Percentiles rank a stretch among this genome's conserved stretches.
Conservation (phyloP, 2,329 filamentous ascomycete genomes). For the Calonectria hongkongensis region DNA sequence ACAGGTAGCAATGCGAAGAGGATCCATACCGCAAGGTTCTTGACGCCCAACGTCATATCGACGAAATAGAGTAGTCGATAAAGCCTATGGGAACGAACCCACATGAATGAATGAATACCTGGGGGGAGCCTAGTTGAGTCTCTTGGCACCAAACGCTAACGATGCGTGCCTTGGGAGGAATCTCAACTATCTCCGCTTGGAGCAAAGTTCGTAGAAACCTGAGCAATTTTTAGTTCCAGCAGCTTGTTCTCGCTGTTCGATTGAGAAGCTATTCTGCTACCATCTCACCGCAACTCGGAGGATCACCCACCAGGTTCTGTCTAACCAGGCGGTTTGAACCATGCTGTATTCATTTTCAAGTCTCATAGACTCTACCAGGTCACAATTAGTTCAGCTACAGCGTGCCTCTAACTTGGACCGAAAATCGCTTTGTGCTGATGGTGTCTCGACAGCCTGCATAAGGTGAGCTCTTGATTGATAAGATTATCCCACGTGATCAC, state of each 20-base stretch:
- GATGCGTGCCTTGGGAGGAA: no score
- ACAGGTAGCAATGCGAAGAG: neutral
- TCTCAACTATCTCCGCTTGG: no score
- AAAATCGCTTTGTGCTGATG: no score
- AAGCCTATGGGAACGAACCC: neutral
- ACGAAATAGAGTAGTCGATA: slow-evolving; percentile 5
- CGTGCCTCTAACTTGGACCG: neutral
- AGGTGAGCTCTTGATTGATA: neutral
- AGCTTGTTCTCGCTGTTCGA: no score
- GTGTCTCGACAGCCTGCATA: no score
- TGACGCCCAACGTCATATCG: neutral
- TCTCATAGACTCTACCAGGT: neutral
- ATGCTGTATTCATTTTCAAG: neutral
- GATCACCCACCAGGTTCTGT: neutral
- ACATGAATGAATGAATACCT: neutral
- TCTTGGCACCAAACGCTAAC: neutral
- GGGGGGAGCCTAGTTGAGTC: slow-evolving; percentile 4
- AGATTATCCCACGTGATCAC: neutral
- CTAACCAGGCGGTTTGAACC: no score
- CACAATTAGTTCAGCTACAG: neutral
- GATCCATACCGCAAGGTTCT: neutral
- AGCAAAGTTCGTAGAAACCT: no score
- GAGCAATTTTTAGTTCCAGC: no score
- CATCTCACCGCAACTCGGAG: neutral
- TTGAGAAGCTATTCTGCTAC: no score